A percentile compares a stretch with the other conserved stretches of the same genome.
Evolutionary conservation across 177 flowering plant species (phyloP).

Genomic region (Vitis hybrid): DNA sequence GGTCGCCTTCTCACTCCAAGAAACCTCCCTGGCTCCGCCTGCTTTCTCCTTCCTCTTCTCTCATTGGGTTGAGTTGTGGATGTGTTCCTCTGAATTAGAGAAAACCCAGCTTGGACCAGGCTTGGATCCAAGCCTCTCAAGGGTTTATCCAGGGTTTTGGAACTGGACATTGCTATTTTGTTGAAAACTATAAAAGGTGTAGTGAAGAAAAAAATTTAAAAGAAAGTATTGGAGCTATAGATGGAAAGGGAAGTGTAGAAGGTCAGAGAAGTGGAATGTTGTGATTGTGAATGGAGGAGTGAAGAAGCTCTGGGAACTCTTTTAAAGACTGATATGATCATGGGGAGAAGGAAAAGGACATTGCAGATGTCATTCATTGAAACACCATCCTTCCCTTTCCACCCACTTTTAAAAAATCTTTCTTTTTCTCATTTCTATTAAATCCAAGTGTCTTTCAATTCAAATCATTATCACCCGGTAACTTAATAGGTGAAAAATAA

Average conservation of each 20-base stretch:
- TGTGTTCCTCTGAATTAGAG: conserved; percentile 59
- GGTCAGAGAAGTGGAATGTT: not conserved
- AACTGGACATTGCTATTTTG: conserved; percentile 23
- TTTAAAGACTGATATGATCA: conserved; percentile 39
- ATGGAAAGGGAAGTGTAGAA: not conserved
- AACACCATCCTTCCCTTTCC: conserved; percentile 23
- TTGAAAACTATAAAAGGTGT: not conserved
- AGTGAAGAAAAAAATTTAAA: not conserved
- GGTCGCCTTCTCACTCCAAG: conserved; percentile 91
- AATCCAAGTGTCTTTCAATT: not conserved
- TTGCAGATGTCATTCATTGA: conserved; percentile 34
- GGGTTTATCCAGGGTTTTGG: conserved; percentile 38
- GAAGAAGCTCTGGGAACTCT: conserved; percentile 17
- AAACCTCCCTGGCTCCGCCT: conserved; percentile 84
- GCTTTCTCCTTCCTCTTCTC: conserved; percentile 70
- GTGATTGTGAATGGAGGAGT: conserved; percentile 18
- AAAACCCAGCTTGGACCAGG: conserved; percentile 38
- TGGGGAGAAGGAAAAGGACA: conserved; percentile 29
- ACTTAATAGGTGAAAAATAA: not conserved
- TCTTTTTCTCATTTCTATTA: conserved; percentile 6
- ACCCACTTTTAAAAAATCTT: conserved; percentile 18
- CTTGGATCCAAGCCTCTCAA: conserved; percentile 24
- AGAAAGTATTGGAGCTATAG: not conserved
- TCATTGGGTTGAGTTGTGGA: conserved; percentile 49
- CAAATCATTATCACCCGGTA: conserved; percentile 3